A percentile compares a stretch with the other conserved stretches of the same genome.
phyloP scores from a whole-genome alignment of 208 protist genomes.

The Acanthamoeba healyi region DNA sequence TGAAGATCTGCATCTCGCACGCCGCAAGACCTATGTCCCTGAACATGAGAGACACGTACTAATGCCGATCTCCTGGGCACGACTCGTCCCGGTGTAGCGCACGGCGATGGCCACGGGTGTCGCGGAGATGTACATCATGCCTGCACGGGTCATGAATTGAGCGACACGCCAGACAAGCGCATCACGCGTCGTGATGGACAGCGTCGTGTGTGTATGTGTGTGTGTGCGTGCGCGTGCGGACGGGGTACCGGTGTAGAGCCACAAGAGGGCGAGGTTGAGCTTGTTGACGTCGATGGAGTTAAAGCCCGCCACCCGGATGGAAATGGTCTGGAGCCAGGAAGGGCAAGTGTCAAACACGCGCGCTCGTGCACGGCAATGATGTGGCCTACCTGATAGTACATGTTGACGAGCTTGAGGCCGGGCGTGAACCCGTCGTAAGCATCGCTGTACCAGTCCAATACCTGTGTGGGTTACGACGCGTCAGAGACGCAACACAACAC shows the following conservation, averaged over 20 bases:
- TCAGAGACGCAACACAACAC: neutral
- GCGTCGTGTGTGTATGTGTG: neutral
- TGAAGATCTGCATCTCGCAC: neutral
- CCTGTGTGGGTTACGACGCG: neutral
- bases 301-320: slow-evolving; percentile 33
- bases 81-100: slow-evolving; percentile 14
- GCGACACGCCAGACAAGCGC: too few species aligned
- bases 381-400: slow-evolving; percentile 34
- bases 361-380: neutral
- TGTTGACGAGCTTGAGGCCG: slow-evolving; percentile 38
- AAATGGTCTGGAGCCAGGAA: neutral
- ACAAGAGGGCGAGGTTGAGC: neutral
- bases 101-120: slow-evolving; percentile 39
- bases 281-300: slow-evolving; percentile 24
- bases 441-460: slow-evolving; percentile 48
- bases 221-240: too few species aligned
- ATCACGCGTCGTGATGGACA: neutral
- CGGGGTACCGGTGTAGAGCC: slow-evolving; percentile 29
- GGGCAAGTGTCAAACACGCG: neutral
- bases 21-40: neutral
- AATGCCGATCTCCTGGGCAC: neutral
- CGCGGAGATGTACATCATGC: slow-evolving; percentile 72
- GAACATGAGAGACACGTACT: neutral
- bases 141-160: neutral
- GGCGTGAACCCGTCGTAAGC: neutral